Conservation (phyloP, 2,329 filamentous ascomycete genomes). For the Clonostachys sp. region DNA sequence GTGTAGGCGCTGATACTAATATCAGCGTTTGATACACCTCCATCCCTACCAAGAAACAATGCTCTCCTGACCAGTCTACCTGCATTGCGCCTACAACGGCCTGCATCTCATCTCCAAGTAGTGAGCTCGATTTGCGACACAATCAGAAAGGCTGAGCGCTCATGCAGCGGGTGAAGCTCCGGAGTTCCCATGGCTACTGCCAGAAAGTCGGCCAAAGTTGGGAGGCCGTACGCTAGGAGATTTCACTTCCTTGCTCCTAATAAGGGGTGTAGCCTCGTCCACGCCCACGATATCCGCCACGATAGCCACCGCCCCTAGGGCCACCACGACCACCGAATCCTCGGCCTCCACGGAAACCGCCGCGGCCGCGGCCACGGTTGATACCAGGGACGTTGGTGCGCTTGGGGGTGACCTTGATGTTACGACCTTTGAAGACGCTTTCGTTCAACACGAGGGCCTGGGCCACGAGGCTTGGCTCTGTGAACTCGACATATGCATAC, state of each 20-base stretch:
- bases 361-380: conserved; percentile 70
- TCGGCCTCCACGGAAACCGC: conserved; percentile 47
- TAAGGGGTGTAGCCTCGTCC: conserved; percentile 63
- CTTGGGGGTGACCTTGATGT: conserved; percentile 93
- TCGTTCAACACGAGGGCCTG: conserved; percentile 95
- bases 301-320: conserved; percentile 52
- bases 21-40: no score
- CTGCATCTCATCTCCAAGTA: no score
- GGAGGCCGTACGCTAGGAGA: neutral
- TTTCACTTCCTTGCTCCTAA: conserved; percentile 35
- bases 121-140: no score
- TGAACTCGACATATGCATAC: conserved; percentile 98
- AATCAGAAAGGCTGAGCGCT: no score
- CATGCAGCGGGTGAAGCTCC: no score
- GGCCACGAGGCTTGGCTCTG: conserved; percentile 86
- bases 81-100: no score
- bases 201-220: no score
- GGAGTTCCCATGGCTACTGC: no score
- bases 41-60: no score
- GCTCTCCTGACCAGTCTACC: no score
- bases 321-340: conserved; percentile 32
- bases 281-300: conserved; percentile 63
- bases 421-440: conserved; percentile 89
- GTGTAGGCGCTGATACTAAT: no score
- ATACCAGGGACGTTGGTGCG: conserved; percentile 95